phyloP scores from a whole-genome alignment of 2,329 filamentous ascomycete genomes.

The Cladosporium cucumerinum region DNA sequence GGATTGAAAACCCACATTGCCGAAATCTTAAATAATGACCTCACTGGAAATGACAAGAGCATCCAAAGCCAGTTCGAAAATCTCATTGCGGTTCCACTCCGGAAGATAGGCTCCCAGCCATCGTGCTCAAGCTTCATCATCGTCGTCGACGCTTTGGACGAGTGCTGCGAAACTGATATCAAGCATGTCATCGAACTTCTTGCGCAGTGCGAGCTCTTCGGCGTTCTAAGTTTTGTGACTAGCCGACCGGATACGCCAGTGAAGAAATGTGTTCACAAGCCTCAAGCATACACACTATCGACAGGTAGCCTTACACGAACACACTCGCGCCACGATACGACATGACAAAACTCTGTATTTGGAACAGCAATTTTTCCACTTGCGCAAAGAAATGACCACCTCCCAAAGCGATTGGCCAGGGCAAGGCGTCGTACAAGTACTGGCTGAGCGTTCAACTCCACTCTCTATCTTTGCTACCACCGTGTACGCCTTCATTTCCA shows the following conservation, averaged over 20 bases:
- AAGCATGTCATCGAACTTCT: not conserved
- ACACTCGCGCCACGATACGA: no score
- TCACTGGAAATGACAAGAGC: not conserved
- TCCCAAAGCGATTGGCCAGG: no score
- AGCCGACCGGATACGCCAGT: not conserved
- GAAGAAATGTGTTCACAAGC: not conserved
- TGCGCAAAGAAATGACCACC: no score
- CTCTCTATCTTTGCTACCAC: not conserved
- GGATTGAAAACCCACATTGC: not conserved
- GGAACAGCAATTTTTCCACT: no score
- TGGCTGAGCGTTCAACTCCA: not conserved
- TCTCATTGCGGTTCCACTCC: conserved; percentile 16
- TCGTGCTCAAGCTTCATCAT: conserved; percentile 1
- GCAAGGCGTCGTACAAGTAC: no score
- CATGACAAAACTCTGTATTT: no score
- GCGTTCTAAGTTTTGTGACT: not conserved
- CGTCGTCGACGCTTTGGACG: conserved; percentile 34
- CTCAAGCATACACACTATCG: not conserved
- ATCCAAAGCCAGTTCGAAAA: conserved; percentile 17
- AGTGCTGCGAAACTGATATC: conserved; percentile 22
- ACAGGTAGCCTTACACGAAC: not conserved
- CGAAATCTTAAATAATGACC: conserved; percentile 8
- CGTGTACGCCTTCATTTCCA: not conserved
- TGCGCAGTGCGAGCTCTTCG: not conserved
- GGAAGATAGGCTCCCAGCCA: not conserved